A percentile compares a stretch with the other conserved stretches of the same genome.
Evolutionary conservation across 108 stramenopile species (phyloP).

Genomic region (Schizochytrium sp.): DNA sequence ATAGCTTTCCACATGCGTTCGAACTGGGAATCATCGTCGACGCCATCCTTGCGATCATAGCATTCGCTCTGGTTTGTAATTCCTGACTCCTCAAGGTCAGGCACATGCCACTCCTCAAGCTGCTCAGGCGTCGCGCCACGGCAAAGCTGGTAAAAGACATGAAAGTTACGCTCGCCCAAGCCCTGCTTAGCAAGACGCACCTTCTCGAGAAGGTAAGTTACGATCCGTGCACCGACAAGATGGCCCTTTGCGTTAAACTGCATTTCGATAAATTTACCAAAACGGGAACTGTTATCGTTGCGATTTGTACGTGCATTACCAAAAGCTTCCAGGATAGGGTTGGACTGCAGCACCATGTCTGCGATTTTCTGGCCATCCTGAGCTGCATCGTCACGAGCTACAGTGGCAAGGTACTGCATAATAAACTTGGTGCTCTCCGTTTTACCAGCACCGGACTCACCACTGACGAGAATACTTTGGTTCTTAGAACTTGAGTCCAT

Average conservation of each 20-base stretch:
- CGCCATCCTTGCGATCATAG: slow-evolving; percentile 17
- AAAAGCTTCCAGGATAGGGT: slow-evolving; percentile 81
- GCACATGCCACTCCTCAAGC: slow-evolving; percentile 33
- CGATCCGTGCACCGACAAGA: slow-evolving; percentile 90
- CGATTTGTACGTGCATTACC: slow-evolving; percentile 78
- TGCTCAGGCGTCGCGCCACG: slow-evolving; percentile 21
- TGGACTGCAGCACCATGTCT: slow-evolving; percentile 74
- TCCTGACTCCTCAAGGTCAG: not conserved
- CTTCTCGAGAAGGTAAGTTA: slow-evolving; percentile 97
- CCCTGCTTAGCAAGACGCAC: slow-evolving; percentile 91
- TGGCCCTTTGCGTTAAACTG: slow-evolving; percentile 89
- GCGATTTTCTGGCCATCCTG: slow-evolving; percentile 57
- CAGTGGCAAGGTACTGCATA: slow-evolving; percentile 88
- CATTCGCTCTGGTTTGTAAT: slow-evolving; percentile 31
- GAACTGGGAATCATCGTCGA: slow-evolving; percentile 7
- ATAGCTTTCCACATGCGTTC: slow-evolving; percentile 52
- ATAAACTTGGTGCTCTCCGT: slow-evolving; percentile 97
- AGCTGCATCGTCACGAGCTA: slow-evolving; percentile 10
- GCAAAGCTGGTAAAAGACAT: slow-evolving; percentile 71
- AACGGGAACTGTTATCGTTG: slow-evolving; percentile 90
- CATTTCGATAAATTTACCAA: slow-evolving; percentile 97
- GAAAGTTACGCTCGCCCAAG: slow-evolving; percentile 84
- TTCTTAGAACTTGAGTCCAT: slow-evolving; percentile 68
- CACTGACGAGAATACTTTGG: slow-evolving; percentile 71
- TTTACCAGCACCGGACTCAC: slow-evolving; percentile 95